phyloP scores from a whole-genome alignment of 2,329 filamentous ascomycete genomes.

The Cladosporium sp. region DNA sequence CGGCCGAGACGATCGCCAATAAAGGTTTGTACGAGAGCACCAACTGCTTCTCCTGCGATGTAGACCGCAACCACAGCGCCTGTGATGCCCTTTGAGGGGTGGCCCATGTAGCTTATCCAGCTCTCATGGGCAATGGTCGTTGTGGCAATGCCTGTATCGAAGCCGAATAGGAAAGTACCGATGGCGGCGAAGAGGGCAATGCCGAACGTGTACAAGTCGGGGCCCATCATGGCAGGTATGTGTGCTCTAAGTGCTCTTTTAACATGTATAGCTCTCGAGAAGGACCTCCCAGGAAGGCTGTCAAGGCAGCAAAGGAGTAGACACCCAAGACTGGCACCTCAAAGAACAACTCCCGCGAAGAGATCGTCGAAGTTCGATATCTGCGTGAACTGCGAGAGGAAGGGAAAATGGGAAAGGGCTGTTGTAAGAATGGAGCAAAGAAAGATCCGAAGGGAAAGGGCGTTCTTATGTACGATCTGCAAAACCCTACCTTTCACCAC shows the following conservation, averaged over 20 bases:
- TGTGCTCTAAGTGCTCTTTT: background rate
- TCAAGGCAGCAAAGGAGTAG: no score
- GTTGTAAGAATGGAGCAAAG: background rate
- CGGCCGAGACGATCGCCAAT: conserved; percentile 59
- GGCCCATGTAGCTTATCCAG: conserved; percentile 55
- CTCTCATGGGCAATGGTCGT: conserved; percentile 58
- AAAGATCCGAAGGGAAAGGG: background rate
- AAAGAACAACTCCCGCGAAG: no score
- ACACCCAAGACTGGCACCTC: no score
- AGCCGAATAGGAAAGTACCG: conserved; percentile 56
- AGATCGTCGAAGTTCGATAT: no score
- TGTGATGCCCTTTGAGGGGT: conserved; percentile 52
- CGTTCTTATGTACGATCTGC: conserved; percentile 5
- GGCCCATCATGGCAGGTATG: background rate
- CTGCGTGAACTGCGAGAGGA: background rate
- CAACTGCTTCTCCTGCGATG: conserved; percentile 54
- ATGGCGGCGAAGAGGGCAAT: conserved; percentile 55
- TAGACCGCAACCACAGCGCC: conserved; percentile 56
- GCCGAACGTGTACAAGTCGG: conserved; percentile 44
- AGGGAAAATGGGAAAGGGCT: background rate
- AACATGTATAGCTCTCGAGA: background rate
- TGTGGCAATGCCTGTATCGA: conserved; percentile 57
- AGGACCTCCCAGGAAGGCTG: no score
- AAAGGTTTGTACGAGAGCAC: conserved; percentile 47
- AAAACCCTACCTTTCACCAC: background rate